These are phyloP conservation scores for Saccharomycopsis lassenensis DNA, from an alignment of 805 yeast species.

Conservation along the genomic window DNA sequence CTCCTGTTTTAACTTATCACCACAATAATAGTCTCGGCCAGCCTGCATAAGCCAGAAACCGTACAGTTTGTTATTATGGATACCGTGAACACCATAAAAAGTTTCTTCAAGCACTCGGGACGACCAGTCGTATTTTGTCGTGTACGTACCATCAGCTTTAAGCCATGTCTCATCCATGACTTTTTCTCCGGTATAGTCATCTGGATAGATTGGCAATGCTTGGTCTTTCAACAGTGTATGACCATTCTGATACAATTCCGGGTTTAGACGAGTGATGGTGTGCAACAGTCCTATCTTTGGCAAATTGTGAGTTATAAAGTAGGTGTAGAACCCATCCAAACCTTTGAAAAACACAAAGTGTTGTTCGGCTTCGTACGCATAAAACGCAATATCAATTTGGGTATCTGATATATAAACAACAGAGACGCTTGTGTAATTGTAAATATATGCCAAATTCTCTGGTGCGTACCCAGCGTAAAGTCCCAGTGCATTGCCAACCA, in stretches of 20 bases:
- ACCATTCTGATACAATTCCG: constrained; percentile 1
- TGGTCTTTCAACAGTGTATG: background rate
- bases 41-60: background rate
- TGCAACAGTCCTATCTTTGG: background rate
- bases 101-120: background rate
- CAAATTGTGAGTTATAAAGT: background rate
- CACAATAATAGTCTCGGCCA: constrained; percentile 2
- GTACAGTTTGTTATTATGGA: background rate
- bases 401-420: background rate
- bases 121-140: constrained; percentile 1
- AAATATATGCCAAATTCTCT: background rate
- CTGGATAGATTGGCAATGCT: background rate
- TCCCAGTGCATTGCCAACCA: background rate
- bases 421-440: constrained; percentile 1
- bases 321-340: background rate
- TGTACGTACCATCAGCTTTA: background rate
- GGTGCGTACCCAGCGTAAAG: background rate
- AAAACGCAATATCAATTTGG: background rate
- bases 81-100: constrained; percentile 1
- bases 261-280: background rate
- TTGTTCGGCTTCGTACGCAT: background rate
- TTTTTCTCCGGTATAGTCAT: background rate
- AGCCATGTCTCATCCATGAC: background rate
- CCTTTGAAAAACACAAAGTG: constrained; percentile 1
- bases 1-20: constrained; percentile 1